Percentiles rank a stretch among this genome's conserved stretches.
Evolutionary conservation across 257 asterid species (phyloP).

Genomic region (Primulina eburnea): DNA sequence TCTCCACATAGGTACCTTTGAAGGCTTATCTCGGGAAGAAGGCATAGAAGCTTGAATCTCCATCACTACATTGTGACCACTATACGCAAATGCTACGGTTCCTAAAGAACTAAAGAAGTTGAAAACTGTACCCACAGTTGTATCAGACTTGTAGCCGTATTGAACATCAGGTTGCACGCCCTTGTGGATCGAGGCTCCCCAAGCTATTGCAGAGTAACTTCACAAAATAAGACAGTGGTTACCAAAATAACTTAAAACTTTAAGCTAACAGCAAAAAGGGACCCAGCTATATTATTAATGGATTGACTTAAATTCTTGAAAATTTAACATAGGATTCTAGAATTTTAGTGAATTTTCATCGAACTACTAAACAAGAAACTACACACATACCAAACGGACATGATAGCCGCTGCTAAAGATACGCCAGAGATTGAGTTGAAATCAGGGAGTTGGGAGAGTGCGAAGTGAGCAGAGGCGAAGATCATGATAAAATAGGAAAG

Average conservation of each 20-base stretch:
- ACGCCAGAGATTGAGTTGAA: conserved; percentile 38
- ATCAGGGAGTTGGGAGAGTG: conserved; percentile 40
- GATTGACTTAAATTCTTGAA: not conserved
- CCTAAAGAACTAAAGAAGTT: conserved; percentile 39
- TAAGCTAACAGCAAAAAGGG: not conserved
- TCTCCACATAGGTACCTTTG: conserved; percentile 39
- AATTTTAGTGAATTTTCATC: not conserved
- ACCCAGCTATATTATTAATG: not conserved
- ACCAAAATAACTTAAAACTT: too few relatives aligned
- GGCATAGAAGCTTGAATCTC: conserved; percentile 44
- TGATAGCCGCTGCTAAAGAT: conserved; percentile 41
- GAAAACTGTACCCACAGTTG: conserved; percentile 22
- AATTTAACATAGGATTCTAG: too few relatives aligned
- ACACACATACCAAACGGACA: conserved; percentile 29
- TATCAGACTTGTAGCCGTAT: conserved; percentile 24
- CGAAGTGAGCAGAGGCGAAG: conserved; percentile 43
- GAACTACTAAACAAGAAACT: not conserved
- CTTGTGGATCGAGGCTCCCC: conserved; percentile 35
- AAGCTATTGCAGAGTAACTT: conserved; percentile 38
- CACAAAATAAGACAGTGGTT: not conserved
- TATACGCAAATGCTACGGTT: conserved; percentile 35
- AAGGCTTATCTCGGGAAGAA: conserved; percentile 35
- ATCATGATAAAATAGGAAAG: conserved; percentile 34
- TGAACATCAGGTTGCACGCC: conserved; percentile 32
- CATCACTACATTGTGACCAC: conserved; percentile 46